Percentiles rank a stretch among this genome's conserved stretches.
Conservation (phyloP, 2,329 filamentous ascomycete genomes). For the Moelleriella libera region DNA sequence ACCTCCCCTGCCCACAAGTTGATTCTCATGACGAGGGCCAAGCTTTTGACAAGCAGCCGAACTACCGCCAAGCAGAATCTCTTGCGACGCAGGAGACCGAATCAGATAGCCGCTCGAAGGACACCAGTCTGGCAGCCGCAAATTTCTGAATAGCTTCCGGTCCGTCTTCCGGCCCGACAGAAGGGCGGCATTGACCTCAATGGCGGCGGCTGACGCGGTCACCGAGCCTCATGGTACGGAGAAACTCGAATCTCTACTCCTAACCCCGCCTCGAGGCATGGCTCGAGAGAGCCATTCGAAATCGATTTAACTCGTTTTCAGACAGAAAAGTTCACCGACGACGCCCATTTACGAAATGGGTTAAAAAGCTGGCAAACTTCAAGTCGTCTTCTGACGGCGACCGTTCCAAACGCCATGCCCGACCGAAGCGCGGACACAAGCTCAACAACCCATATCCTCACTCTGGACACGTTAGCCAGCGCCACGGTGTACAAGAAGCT, state of each 20-base stretch:
- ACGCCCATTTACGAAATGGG: conserved; percentile 81
- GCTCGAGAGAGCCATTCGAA: neutral
- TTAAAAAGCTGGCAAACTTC: conserved; percentile 84
- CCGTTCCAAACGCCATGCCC: conserved; percentile 24
- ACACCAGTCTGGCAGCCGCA: no score
- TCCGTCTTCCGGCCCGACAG: neutral
- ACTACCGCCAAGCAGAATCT: no score
- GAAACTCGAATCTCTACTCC: neutral
- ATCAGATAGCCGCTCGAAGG: no score
- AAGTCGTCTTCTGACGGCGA: conserved; percentile 56
- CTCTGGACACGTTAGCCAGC: conserved; percentile 44
- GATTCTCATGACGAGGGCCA: no score
- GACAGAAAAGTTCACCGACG: conserved; percentile 56
- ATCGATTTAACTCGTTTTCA: conserved; percentile 21
- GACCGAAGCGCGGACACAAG: conserved; percentile 41
- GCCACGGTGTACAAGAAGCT: conserved; percentile 9
- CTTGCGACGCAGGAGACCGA: no score
- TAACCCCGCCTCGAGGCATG: neutral
- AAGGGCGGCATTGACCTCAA: neutral
- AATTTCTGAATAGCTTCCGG: neutral
- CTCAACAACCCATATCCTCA: conserved; percentile 89
- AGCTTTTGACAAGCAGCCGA: no score
- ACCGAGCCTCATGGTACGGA: conserved; percentile 4
- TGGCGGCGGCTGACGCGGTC: conserved; percentile 3
- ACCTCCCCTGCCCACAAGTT: no score